These are phyloP conservation scores for Dactylellina sp. DNA, from an alignment of 2,329 filamentous ascomycete species.

Conservation along the genomic window DNA sequence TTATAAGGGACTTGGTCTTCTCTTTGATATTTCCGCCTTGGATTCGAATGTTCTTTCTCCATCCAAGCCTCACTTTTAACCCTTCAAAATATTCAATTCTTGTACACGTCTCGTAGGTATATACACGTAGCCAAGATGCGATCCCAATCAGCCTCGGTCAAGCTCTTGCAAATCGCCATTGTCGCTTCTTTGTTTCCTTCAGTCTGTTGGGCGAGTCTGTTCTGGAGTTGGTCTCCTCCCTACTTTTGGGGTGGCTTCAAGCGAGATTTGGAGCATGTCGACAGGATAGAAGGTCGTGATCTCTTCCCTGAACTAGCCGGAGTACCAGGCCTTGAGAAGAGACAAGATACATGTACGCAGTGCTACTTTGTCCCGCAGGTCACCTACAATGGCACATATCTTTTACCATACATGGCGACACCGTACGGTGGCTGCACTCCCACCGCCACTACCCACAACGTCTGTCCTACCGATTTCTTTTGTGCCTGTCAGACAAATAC, in stretches of 20 bases:
- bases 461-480: slow-evolving; percentile 20
- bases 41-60: background rate
- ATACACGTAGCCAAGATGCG: background rate
- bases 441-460: slow-evolving; percentile 12
- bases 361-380: slow-evolving; percentile 8
- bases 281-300: background rate
- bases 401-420: slow-evolving; percentile 25
- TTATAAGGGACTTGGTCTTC: slow-evolving; percentile 6
- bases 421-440: slow-evolving; percentile 14
- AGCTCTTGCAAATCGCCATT: background rate
- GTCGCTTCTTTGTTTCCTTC: slow-evolving; percentile 1
- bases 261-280: background rate
- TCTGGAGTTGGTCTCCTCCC: background rate
- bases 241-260: background rate
- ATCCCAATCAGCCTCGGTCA: slow-evolving; percentile 8
- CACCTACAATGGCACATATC: background rate
- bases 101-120: too few relatives aligned
- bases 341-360: slow-evolving; percentile 5
- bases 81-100: too few relatives aligned
- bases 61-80: too few relatives aligned
- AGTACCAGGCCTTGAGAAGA: slow-evolving; percentile 11
- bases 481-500: slow-evolving; percentile 29
- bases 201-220: background rate
- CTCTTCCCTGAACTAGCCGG: slow-evolving; percentile 5
- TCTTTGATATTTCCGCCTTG: background rate